A percentile compares a stretch with the other conserved stretches of the same genome.
Conservation (phyloP, 345 rosid species). For the Gossypium rotundifolium region DNA sequence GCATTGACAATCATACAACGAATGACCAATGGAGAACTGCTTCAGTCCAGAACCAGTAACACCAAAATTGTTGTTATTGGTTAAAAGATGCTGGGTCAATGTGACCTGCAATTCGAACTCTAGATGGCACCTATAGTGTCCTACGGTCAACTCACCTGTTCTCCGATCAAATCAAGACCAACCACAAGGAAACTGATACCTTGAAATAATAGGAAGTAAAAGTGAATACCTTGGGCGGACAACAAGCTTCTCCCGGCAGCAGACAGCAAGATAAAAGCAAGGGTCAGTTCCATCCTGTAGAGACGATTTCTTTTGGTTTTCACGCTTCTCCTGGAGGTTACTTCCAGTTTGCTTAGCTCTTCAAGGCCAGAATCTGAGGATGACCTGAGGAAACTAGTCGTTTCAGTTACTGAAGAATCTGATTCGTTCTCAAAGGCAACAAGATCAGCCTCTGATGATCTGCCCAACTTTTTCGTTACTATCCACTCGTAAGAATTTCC, state of each 20-base stretch:
- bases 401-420: constrained; percentile 28
- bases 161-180: constrained; percentile 91
- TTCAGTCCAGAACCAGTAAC: background rate
- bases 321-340: constrained; percentile 29
- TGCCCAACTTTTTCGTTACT: constrained; percentile 84
- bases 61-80: background rate
- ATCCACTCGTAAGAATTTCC: constrained; percentile 93
- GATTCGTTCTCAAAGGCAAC: constrained; percentile 61
- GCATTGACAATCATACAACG: too few relatives aligned
- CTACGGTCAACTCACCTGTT: constrained; percentile 55
- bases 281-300: constrained; percentile 66
- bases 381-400: constrained; percentile 39
- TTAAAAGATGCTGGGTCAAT: constrained; percentile 1
- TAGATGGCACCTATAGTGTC: background rate
- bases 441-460: constrained; percentile 88
- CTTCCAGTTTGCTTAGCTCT: constrained; percentile 53
- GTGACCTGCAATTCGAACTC: background rate
- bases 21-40: background rate
- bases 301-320: constrained; percentile 50
- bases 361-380: constrained; percentile 64
- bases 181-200: constrained; percentile 74
- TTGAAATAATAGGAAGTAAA: constrained; percentile 85
- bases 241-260: constrained; percentile 74
- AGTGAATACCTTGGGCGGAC: constrained; percentile 86
- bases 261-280: constrained; percentile 61